A percentile compares a stretch with the other conserved stretches of the same genome.
Conservation (phyloP, 441 rosid species). For the Populus hybrid region DNA sequence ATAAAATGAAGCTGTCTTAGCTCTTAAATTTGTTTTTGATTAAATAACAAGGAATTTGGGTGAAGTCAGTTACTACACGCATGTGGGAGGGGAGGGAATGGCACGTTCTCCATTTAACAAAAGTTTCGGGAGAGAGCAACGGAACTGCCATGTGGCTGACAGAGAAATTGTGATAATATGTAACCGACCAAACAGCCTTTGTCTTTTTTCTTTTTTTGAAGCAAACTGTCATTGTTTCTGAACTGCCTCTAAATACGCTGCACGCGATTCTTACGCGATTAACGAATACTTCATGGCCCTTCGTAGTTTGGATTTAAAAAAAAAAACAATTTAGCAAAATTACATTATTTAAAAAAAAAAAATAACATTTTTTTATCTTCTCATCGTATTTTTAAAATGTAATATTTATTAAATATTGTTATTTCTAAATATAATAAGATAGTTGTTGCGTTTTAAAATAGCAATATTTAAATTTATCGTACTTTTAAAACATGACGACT, state of each 20-base stretch:
- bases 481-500: too few species aligned
- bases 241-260: neutral
- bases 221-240: neutral
- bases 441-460: too few species aligned
- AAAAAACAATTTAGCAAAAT: too few species aligned
- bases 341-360: too few species aligned
- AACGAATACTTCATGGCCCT: too few species aligned
- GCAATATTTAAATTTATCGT: too few species aligned
- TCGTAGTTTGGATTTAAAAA: too few species aligned
- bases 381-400: too few species aligned
- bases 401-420: too few species aligned
- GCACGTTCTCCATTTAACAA: constrained; percentile 21
- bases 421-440: too few species aligned
- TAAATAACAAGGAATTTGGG: neutral
- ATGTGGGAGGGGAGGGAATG: neutral
- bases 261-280: neutral
- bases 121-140: constrained; percentile 7
- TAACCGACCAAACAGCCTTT: neutral
- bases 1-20: neutral
- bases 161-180: constrained; percentile 7
- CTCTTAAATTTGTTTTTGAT: neutral
- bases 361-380: too few species aligned
- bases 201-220: neutral
- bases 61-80: constrained; percentile 11
- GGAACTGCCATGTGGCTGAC: constrained; percentile 35